These are phyloP conservation scores for Alternaria conjuncta DNA, from an alignment of 2,329 filamentous ascomycete genomes.

Conservation along the genomic window DNA sequence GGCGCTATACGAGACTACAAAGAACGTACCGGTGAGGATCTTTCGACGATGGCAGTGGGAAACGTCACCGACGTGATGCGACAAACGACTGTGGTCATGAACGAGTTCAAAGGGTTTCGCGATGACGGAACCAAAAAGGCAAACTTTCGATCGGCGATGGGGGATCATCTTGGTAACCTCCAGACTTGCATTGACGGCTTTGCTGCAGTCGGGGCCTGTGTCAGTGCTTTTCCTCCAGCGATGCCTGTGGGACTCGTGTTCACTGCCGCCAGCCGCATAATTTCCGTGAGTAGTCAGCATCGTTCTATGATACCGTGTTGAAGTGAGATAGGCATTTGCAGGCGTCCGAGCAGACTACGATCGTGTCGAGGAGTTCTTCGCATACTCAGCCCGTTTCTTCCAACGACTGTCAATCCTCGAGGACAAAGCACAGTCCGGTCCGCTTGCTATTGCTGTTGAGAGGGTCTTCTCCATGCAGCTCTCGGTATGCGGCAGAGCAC, in stretches of 20 bases:
- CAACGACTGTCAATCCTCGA: slow-evolving; percentile 45
- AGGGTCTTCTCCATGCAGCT: slow-evolving; percentile 2
- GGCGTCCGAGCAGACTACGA: slow-evolving; percentile 50
- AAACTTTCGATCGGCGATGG: background rate
- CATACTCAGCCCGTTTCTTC: slow-evolving; percentile 49
- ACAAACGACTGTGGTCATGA: background rate
- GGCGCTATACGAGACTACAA: slow-evolving; percentile 21
- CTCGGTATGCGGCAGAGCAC: background rate
- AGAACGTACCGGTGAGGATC: slow-evolving; percentile 12
- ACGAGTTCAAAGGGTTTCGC: background rate
- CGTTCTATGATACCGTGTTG: background rate
- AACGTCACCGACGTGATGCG: slow-evolving; percentile 7
- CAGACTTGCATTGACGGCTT: slow-evolving; percentile 22
- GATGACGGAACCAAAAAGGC: background rate
- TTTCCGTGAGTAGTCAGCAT: background rate
- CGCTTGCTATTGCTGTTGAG: background rate
- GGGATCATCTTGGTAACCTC: slow-evolving; percentile 19
- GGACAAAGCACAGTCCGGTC: slow-evolving; percentile 22
- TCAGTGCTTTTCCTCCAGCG: slow-evolving; percentile 25
- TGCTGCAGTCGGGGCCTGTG: slow-evolving; percentile 14
- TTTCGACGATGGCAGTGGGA: slow-evolving; percentile 9
- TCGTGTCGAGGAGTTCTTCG: slow-evolving; percentile 49
- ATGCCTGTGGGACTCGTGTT: slow-evolving; percentile 26
- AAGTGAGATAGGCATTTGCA: slow-evolving; percentile 33
- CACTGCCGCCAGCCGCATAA: slow-evolving; percentile 14